Percentiles rank a stretch among this genome's conserved stretches.
These are phyloP conservation scores for Hemileia vastatrix DNA, from an alignment of 1,284 basidiomycete genomes.

Conservation along the genomic window DNA sequence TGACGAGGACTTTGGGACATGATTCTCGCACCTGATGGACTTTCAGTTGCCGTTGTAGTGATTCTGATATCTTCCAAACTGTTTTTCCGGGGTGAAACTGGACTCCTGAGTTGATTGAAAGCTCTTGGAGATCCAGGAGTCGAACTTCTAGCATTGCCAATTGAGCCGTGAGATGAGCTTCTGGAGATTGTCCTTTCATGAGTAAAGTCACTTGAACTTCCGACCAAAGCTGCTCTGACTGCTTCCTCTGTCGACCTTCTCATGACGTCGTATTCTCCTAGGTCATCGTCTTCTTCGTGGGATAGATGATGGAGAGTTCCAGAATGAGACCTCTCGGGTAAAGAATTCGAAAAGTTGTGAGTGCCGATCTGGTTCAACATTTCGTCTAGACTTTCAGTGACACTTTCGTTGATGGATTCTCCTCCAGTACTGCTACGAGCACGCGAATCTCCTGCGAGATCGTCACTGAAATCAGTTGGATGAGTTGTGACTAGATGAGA, in stretches of 20 bases:
- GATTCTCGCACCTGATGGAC: neutral
- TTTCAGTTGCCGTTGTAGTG: neutral
- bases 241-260: neutral
- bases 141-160: neutral
- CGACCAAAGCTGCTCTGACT: neutral
- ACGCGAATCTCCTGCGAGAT: too few species aligned
- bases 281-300: neutral
- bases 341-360: neutral
- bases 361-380: neutral
- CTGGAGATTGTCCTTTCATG: neutral
- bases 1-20: neutral
- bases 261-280: neutral
- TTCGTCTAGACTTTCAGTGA: neutral
- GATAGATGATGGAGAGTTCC: too few species aligned
- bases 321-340: neutral
- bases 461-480: neutral
- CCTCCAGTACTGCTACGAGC: neutral
- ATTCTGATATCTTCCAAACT: neutral
- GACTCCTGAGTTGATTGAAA: neutral
- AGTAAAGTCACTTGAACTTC: neutral
- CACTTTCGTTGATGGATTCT: neutral
- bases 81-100: neutral
- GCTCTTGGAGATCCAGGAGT: neutral
- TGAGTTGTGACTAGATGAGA: too few species aligned
- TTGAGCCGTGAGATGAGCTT: neutral